Evolutionary conservation across 1,284 basidiomycete genomes (phyloP).

Genomic region (Ustanciosporium gigantosporum): DNA sequence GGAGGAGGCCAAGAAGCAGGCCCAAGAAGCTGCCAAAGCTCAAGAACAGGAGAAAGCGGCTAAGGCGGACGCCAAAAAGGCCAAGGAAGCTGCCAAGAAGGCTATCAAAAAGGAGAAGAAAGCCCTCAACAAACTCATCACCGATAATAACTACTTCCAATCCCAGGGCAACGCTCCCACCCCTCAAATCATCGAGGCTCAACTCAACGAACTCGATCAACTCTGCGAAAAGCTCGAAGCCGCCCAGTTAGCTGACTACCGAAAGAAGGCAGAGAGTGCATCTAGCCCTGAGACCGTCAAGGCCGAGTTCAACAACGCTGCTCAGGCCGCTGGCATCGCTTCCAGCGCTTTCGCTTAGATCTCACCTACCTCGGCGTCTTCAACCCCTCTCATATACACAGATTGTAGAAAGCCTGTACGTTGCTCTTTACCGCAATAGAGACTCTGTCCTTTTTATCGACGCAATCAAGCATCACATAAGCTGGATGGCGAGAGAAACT

Average conservation of each 20-base stretch:
- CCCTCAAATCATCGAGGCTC: constrained; percentile 65
- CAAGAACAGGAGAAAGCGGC: constrained; percentile 67
- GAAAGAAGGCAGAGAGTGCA: constrained; percentile 63
- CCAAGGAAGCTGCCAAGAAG: constrained; percentile 68
- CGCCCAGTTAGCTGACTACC: constrained; percentile 65
- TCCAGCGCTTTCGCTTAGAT: constrained; percentile 51
- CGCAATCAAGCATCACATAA: no score
- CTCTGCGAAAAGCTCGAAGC: constrained; percentile 64
- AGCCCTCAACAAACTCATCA: constrained; percentile 63
- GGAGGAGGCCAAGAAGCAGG: constrained; percentile 72
- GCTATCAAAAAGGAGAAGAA: constrained; percentile 60
- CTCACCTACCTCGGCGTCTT: no score
- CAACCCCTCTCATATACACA: no score
- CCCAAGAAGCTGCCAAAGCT: constrained; percentile 71
- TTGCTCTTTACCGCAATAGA: no score
- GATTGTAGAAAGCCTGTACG: no score
- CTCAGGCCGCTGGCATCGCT: constrained; percentile 58
- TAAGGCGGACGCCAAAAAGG: constrained; percentile 86
- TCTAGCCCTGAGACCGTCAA: constrained; percentile 56
- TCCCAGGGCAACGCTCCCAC: constrained; percentile 63
- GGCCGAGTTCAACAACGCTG: constrained; percentile 65
- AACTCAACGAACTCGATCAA: constrained; percentile 66
- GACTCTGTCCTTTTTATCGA: no score
- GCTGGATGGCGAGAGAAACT: no score
- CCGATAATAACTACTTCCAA: constrained; percentile 68